These are phyloP conservation scores for Suhomyces coccinellae DNA, from an alignment of 1,139 yeast genomes.

Conservation along the genomic window DNA sequence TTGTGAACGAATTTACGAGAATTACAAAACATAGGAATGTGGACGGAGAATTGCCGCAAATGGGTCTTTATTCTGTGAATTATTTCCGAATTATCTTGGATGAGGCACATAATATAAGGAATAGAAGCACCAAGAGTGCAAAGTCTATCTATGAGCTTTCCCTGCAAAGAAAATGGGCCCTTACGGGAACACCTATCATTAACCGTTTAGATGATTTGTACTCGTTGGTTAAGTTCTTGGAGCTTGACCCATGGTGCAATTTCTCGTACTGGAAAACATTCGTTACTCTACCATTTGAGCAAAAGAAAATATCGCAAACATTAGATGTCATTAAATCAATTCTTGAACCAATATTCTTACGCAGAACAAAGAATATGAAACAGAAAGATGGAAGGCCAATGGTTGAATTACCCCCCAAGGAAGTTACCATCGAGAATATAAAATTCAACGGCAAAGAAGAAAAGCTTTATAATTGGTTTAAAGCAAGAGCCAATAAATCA, in stretches of 20 bases:
- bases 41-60: slow-evolving; percentile 33
- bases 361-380: slow-evolving; percentile 87
- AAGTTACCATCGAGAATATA: slow-evolving; percentile 66
- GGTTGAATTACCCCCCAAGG: slow-evolving; percentile 77
- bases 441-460: slow-evolving; percentile 67
- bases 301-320: slow-evolving; percentile 67
- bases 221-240: slow-evolving; percentile 71
- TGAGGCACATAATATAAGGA: slow-evolving; percentile 90
- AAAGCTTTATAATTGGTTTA: slow-evolving; percentile 67
- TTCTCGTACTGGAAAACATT: slow-evolving; percentile 88
- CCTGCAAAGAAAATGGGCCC: slow-evolving; percentile 75
- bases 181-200: slow-evolving; percentile 94
- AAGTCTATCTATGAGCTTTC: slow-evolving; percentile 69
- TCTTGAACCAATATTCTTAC: slow-evolving; percentile 75
- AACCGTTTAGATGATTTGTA: slow-evolving; percentile 85
- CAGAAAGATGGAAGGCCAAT: slow-evolving; percentile 71
- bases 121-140: slow-evolving; percentile 77
- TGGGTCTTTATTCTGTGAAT: slow-evolving; percentile 69
- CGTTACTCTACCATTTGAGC: slow-evolving; percentile 81
- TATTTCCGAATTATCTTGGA: slow-evolving; percentile 82
- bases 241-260: slow-evolving; percentile 87
- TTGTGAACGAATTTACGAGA: slow-evolving; percentile 67
- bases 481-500: slow-evolving; percentile 65
- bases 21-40: slow-evolving; percentile 32
- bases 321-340: slow-evolving; percentile 82